Percentiles rank a stretch among this genome's conserved stretches.
Evolutionary conservation across 139 green algal genomes (phyloP).

Genomic region (Closterium sp.): DNA sequence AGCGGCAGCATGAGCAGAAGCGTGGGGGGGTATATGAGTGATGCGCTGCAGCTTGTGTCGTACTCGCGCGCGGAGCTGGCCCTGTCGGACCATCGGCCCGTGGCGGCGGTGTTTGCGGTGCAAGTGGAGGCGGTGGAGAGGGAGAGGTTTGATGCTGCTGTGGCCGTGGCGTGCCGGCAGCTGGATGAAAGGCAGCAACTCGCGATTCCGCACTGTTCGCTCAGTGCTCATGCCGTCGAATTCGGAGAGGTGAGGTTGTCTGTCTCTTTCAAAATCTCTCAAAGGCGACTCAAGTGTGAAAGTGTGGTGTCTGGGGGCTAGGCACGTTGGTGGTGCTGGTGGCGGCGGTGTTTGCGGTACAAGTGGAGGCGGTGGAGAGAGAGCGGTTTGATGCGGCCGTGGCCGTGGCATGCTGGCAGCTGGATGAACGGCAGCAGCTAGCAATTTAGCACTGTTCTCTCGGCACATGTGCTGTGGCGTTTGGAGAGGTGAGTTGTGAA

Average conservation of each 20-base stretch:
- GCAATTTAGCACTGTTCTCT: not conserved
- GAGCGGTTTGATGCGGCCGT: conserved; percentile 23
- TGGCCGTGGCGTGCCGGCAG: conserved; percentile 20
- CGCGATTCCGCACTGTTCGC: not conserved
- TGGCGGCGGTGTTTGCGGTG: conserved; percentile 28
- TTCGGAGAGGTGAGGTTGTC: conserved; percentile 37
- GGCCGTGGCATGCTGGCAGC: conserved; percentile 6
- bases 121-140: conserved; percentile 14
- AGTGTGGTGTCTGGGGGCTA: too few species aligned
- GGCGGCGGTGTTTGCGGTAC: conserved; percentile 15
- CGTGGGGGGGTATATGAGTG: not conserved
- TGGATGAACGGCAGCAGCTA: not conserved
- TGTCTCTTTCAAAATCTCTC: too few species aligned
- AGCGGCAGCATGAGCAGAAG: not conserved
- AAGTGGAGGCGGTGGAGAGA: conserved; percentile 1
- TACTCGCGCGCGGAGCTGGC: conserved; percentile 24
- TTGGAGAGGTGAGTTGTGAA: too few species aligned
- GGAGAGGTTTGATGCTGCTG: conserved; percentile 13
- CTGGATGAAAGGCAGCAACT: not conserved
- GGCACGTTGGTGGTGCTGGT: not conserved
- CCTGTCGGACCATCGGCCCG: conserved; percentile 25
- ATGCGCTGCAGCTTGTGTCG: conserved; percentile 15
- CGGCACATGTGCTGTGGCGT: too few species aligned
- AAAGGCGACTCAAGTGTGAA: too few species aligned
- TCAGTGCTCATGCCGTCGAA: conserved; percentile 17